Percentiles rank a stretch among this genome's conserved stretches.
Evolutionary conservation across 1,284 basidiomycete genomes (phyloP).

Genomic region (Xerocomus minutiporus): DNA sequence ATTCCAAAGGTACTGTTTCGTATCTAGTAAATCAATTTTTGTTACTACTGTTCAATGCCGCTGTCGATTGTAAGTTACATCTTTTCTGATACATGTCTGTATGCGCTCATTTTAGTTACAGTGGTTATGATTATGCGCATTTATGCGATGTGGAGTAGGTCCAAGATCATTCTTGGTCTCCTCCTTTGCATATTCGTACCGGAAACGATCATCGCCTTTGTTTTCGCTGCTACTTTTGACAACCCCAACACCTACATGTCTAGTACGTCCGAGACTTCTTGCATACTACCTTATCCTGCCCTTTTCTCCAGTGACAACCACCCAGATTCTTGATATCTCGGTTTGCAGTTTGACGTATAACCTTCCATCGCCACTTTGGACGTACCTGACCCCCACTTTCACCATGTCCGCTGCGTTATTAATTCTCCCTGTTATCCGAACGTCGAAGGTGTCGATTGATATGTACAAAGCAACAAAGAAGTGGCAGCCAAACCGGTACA

Average conservation of each 20-base stretch:
- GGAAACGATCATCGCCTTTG: not conserved
- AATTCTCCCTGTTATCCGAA: not conserved
- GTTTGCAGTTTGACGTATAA: not conserved
- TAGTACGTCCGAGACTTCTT: not conserved
- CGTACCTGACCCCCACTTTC: not conserved
- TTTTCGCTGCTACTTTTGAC: not conserved
- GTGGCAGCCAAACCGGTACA: slow-evolving; percentile 7
- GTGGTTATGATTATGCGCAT: slow-evolving; percentile 20
- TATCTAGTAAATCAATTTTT: not conserved
- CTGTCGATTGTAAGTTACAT: slow-evolving; percentile 9
- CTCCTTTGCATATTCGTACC: not conserved
- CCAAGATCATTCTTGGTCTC: slow-evolving; percentile 3
- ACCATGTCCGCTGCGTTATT: not conserved
- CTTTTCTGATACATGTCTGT: not conserved
- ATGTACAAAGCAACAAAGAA: slow-evolving; percentile 5
- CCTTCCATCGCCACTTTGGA: not conserved
- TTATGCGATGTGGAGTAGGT: slow-evolving; percentile 15
- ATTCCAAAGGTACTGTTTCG: slow-evolving; percentile 3
- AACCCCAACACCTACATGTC: not conserved
- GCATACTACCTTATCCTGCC: too few species aligned
- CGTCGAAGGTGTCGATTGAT: not conserved
- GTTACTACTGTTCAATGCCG: not conserved
- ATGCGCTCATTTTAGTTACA: not conserved
- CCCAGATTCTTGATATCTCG: not conserved
- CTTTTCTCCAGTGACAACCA: not conserved